These are phyloP conservation scores for Massariosphaeria phaeospora DNA, from an alignment of 495 filamentous ascomycete species.

Conservation along the genomic window DNA sequence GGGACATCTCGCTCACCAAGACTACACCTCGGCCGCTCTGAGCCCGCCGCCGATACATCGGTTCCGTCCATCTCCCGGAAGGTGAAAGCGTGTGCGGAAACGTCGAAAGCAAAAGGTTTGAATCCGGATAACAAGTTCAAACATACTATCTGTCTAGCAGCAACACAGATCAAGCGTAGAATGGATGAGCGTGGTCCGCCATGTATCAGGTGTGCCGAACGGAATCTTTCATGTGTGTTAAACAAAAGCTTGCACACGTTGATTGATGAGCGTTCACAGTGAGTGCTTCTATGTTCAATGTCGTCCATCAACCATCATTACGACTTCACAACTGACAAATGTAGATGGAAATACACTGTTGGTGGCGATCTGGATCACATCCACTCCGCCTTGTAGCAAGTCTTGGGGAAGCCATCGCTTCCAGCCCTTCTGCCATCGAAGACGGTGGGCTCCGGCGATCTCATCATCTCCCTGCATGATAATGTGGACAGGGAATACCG, in stretches of 20 bases:
- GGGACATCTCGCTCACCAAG: conserved; percentile 2
- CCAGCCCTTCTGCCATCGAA: conserved; percentile 32
- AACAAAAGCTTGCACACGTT: conserved; percentile 55
- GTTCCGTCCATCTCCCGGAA: conserved; percentile 52
- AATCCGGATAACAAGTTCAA: neutral
- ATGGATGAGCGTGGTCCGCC: conserved; percentile 46
- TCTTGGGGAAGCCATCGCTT: conserved; percentile 24
- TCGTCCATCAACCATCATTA: neutral
- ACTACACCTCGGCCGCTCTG: neutral
- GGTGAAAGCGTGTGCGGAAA: conserved; percentile 54
- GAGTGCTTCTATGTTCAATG: neutral
- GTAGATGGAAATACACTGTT: conserved; percentile 36
- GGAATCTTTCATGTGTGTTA: conserved; percentile 50
- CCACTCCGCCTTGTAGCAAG: conserved; percentile 29
- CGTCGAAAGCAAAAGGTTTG: conserved; percentile 52
- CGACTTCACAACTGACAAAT: conserved; percentile 20
- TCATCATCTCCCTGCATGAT: conserved; percentile 17
- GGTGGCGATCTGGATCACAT: conserved; percentile 24
- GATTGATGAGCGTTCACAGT: conserved; percentile 41
- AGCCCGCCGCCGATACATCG: neutral
- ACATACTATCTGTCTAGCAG: conserved; percentile 4
- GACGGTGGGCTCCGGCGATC: conserved; percentile 14
- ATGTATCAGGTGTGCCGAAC: conserved; percentile 50
- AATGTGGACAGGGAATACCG: conserved; percentile 34
- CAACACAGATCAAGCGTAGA: conserved; percentile 46